Conservation (phyloP, 306 rosid species). For the Canavalia gladiata region DNA sequence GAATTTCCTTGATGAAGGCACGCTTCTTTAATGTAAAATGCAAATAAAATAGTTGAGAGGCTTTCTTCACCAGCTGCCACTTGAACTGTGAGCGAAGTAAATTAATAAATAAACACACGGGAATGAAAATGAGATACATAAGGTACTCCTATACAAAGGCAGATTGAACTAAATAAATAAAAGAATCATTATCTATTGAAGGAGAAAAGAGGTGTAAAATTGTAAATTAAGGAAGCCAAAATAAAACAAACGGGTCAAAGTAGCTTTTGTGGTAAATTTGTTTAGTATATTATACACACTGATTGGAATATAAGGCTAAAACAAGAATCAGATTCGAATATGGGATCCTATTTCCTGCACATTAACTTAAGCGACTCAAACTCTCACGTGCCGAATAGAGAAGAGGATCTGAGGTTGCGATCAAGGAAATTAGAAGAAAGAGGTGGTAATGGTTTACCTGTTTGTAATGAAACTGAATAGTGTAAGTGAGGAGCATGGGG, state of each 20-base stretch:
- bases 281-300: not conserved
- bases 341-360: slow-evolving; percentile 11
- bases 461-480: slow-evolving; percentile 84
- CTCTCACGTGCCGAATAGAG: too few relatives aligned
- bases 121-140: slow-evolving; percentile 50
- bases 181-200: not conserved
- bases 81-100: slow-evolving; percentile 62
- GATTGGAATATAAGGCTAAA: not conserved
- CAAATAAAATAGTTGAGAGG: slow-evolving; percentile 87
- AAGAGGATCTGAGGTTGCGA: not conserved
- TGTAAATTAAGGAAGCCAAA: too few relatives aligned
- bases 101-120: not conserved
- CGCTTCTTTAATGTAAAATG: slow-evolving; percentile 96
- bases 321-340: slow-evolving; percentile 40
- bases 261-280: not conserved
- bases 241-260: not conserved
- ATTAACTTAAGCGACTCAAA: too few relatives aligned
- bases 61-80: slow-evolving; percentile 97
- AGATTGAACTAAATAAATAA: slow-evolving; percentile 33
- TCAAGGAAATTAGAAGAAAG: slow-evolving; percentile 36
- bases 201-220: slow-evolving; percentile 11
- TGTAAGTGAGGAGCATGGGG: slow-evolving; percentile 93
- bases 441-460: slow-evolving; percentile 57
- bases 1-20: slow-evolving; percentile 88
- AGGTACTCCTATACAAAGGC: slow-evolving; percentile 46